phyloP scores from a whole-genome alignment of 441 rosid species.

The Populus tomentosa region DNA sequence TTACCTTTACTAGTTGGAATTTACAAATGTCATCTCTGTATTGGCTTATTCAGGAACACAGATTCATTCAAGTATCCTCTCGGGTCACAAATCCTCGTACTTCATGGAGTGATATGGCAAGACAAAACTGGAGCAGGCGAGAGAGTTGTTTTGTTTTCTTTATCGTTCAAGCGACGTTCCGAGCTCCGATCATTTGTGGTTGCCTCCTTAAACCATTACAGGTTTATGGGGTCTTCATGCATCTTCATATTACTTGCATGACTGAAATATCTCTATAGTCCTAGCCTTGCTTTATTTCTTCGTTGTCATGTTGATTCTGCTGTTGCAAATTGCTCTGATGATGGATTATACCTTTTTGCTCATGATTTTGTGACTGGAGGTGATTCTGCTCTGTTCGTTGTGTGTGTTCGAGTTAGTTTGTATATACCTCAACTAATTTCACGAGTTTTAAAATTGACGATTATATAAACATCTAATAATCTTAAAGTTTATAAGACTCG shows the following conservation, averaged over 20 bases:
- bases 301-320: not conserved
- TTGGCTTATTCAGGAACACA: conserved; percentile 54
- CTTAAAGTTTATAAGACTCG: too few species aligned
- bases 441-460: too few species aligned
- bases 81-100: conserved; percentile 85
- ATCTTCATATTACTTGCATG: not conserved
- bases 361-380: not conserved
- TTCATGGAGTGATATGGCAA: conserved; percentile 84
- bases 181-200: not conserved
- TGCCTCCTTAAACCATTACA: not conserved
- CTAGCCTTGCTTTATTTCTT: not conserved
- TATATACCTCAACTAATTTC: too few species aligned
- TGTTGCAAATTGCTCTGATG: not conserved
- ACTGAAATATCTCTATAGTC: not conserved
- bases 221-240: not conserved
- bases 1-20: not conserved
- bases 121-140: conserved; percentile 79
- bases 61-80: conserved; percentile 84
- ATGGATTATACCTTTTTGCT: not conserved
- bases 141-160: conserved; percentile 39
- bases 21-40: conserved; percentile 4
- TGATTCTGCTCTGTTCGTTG: not conserved
- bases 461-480: too few species aligned
- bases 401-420: too few species aligned
- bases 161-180: too few species aligned